Conservation (phyloP, 106 monocot genomes). For the Allium sativum region DNA sequence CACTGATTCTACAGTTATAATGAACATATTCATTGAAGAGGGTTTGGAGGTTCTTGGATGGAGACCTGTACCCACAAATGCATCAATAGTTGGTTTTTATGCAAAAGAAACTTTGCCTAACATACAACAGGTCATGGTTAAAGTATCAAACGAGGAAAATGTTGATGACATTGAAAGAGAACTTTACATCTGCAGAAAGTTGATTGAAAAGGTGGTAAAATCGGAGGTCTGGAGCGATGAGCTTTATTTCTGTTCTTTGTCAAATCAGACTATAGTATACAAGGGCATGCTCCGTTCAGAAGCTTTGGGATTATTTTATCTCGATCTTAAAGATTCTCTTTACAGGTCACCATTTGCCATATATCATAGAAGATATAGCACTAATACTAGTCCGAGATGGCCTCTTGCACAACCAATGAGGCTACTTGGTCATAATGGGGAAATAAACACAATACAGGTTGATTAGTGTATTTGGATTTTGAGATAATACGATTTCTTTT, state of each 20-base stretch:
- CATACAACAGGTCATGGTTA: conserved; percentile 89
- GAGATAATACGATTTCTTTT: not conserved
- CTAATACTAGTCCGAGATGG: conserved; percentile 98
- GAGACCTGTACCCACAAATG: conserved; percentile 83
- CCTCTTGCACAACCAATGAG: conserved; percentile 99
- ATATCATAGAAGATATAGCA: conserved; percentile 97
- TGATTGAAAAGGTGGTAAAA: conserved; percentile 55
- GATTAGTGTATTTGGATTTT: not conserved
- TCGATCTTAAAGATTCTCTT: conserved; percentile 72
- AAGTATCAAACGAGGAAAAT: conserved; percentile 69
- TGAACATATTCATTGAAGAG: conserved; percentile 58
- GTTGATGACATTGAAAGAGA: conserved; percentile 91
- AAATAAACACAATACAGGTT: conserved; percentile 99
- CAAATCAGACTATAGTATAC: conserved; percentile 87
- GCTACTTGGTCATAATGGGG: conserved; percentile 98
- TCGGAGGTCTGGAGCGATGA: conserved; percentile 68
- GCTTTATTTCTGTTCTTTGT: conserved; percentile 90
- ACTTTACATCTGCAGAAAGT: conserved; percentile 79
- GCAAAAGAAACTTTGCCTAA: conserved; percentile 94
- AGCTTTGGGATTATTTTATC: conserved; percentile 81
- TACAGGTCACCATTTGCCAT: conserved; percentile 84
- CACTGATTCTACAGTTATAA: conserved; percentile 45
- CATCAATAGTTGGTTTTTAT: conserved; percentile 66
- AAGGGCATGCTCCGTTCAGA: conserved; percentile 98
- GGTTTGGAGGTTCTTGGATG: conserved; percentile 95